Base-by-base conservation (phyloP, 345 rosid species). In the Euclidium syriacum region DNA sequence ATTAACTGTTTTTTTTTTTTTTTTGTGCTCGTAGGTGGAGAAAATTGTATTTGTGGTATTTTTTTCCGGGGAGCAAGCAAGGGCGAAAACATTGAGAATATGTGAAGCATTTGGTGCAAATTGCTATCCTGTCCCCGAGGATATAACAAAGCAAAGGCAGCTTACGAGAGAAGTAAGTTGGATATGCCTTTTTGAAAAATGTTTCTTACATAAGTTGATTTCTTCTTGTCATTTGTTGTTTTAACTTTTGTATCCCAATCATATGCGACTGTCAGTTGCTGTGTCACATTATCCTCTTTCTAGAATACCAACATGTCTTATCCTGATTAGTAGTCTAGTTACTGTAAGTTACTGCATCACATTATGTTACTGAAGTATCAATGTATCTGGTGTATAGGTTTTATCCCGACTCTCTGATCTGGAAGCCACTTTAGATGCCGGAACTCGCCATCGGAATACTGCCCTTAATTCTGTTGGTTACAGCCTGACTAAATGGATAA, bases 31-130 rank as follows among this genome's bases (percentile, higher is more conserved):
- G 63, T 79, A 92, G 99, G 85, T 89, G 65, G 84, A 85, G 76
- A 92, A 92, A 70, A 77, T 81, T 52, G 86, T 92, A 43, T 89
- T 92, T 78, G 88, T 90, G 48, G 95, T 92, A 10, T 90, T 85
- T 76, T 90, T 89, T 82, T 92, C 97, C 4, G 99, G 99, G 68
- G 99, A 92, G 83, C 99, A 89, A 78, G 96, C 97, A 67, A 87
- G 85, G 69, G 75, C 73, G 26, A 92, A 92, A 76, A 85, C 87
- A 70, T 68, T 84, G 59, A 90, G 80, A 83, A 85, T 92, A 65
- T 92, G 98, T 56, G 96, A 89, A 81, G 97, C 98, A 51, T 92
- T 92, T 84, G 96, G 90, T 60, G 97, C 95, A 50, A 85, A 85
- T 79, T 89, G 95, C 76, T 92, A 85, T 81, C 91, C 96, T 73